A percentile compares a stretch with the other conserved stretches of the same genome.
Conservation (phyloP, 2,329 filamentous ascomycete genomes). For the Xylaria hypoxylon region DNA sequence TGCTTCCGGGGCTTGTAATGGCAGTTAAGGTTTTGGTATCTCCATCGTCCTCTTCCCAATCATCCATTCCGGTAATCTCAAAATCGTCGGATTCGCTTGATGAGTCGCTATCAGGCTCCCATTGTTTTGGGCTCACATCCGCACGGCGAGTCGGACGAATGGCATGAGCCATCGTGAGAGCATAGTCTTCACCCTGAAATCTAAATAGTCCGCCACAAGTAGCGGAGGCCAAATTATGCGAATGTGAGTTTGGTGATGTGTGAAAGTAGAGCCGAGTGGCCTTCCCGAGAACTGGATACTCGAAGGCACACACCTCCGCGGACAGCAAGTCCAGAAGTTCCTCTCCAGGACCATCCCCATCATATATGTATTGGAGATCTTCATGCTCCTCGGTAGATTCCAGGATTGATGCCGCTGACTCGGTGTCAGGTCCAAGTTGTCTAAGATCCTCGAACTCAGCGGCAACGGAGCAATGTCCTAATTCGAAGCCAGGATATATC, state of each 20-base stretch:
- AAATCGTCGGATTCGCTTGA: constrained; percentile 31
- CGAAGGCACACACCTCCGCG: constrained; percentile 30
- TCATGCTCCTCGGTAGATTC: neutral
- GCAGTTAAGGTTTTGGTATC: constrained; percentile 24
- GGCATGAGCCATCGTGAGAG: constrained; percentile 32
- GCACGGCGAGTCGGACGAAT: constrained; percentile 15
- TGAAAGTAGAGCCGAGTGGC: constrained; percentile 31
- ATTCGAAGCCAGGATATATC: constrained; percentile 32
- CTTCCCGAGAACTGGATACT: neutral
- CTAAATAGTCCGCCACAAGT: constrained; percentile 34
- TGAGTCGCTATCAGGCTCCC: constrained; percentile 4
- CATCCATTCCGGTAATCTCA: constrained; percentile 34
- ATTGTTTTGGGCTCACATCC: neutral
- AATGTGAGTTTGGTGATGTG: constrained; percentile 21
- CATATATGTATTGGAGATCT: neutral
- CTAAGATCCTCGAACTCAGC: constrained; percentile 35
- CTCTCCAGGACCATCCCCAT: constrained; percentile 3
- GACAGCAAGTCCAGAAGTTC: constrained; percentile 26
- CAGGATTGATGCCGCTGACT: neutral
- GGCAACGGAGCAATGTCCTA: constrained; percentile 35
- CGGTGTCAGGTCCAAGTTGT: constrained; percentile 18
- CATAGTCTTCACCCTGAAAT: constrained; percentile 4
- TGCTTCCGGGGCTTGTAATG: constrained; percentile 33
- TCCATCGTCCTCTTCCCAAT: constrained; percentile 32
- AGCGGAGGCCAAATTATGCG: constrained; percentile 22